Percentiles rank a stretch among this genome's conserved stretches.
These are phyloP conservation scores for Chlorella variabilis DNA, from an alignment of 163 green algal genomes.

Conservation along the genomic window DNA sequence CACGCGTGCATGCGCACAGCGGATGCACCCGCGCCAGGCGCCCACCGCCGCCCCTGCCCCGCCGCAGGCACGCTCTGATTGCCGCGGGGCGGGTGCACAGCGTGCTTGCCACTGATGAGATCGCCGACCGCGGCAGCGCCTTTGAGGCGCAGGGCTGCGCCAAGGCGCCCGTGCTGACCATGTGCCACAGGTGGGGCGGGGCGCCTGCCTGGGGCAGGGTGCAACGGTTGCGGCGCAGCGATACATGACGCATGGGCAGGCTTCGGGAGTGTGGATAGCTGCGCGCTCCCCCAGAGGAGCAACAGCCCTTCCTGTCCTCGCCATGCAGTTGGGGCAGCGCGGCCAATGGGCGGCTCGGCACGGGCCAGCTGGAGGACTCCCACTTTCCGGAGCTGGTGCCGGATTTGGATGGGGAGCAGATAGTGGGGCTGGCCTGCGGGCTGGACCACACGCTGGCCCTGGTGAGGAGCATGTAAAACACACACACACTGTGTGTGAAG, in stretches of 20 bases:
- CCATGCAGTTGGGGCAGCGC: slow-evolving; percentile 47
- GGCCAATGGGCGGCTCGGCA: slow-evolving; percentile 43
- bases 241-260: too few species aligned
- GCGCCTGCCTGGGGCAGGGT: not conserved
- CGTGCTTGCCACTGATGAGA: slow-evolving; percentile 44
- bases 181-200: slow-evolving; percentile 29
- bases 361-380: slow-evolving; percentile 32
- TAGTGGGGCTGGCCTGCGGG: slow-evolving; percentile 48
- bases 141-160: not conserved
- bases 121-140: not conserved
- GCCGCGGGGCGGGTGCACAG: slow-evolving; percentile 53
- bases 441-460: slow-evolving; percentile 55
- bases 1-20: too few species aligned
- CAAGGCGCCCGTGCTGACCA: not conserved
- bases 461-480: not conserved
- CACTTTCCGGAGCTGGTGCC: slow-evolving; percentile 42
- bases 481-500: too few species aligned
- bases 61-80: slow-evolving; percentile 34
- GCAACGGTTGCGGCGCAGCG: too few species aligned
- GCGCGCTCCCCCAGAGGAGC: too few species aligned
- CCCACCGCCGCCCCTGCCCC: too few species aligned
- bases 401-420: slow-evolving; percentile 47
- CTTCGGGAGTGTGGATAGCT: too few species aligned
- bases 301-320: too few species aligned
- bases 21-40: too few species aligned